A percentile compares a stretch with the other conserved stretches of the same genome.
phyloP scores from a whole-genome alignment of 371 early-diverging fungal genomes.

The Mucor velutinosus region DNA sequence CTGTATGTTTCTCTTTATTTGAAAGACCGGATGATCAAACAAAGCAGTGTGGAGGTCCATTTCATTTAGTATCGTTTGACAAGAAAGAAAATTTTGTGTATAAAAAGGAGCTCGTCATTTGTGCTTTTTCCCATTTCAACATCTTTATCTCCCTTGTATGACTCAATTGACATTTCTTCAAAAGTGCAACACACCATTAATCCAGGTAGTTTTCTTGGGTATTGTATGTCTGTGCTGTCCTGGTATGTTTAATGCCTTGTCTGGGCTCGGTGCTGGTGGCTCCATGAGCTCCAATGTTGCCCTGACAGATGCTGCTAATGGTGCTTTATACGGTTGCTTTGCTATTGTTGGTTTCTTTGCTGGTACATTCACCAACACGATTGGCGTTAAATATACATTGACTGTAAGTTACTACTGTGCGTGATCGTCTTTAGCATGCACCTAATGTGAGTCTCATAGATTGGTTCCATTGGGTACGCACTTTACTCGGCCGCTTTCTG shows the following conservation, averaged over 20 bases:
- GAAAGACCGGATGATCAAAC: background rate
- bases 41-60: background rate
- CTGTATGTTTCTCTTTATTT: background rate
- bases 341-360: slow-evolving; percentile 71
- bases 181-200: slow-evolving; percentile 49
- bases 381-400: slow-evolving; percentile 58
- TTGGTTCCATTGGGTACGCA: slow-evolving; percentile 57
- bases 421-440: background rate
- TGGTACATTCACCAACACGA: slow-evolving; percentile 60
- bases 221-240: slow-evolving; percentile 79
- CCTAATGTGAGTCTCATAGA: slow-evolving; percentile 15
- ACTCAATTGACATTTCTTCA: background rate
- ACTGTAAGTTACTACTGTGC: slow-evolving; percentile 17
- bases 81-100: background rate
- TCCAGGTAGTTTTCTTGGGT: slow-evolving; percentile 71
- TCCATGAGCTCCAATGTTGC: slow-evolving; percentile 58
- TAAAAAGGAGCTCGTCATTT: background rate
- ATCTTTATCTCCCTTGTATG: background rate
- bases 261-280: slow-evolving; percentile 58
- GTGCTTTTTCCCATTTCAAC: background rate
- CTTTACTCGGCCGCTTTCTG: slow-evolving; percentile 61
- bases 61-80: background rate
- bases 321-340: slow-evolving; percentile 73
- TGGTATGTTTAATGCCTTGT: slow-evolving; percentile 68
- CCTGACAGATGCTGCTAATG: slow-evolving; percentile 67